These are phyloP conservation scores for Tetrapyrgos nigripes DNA, from an alignment of 1,284 basidiomycete genomes.

Conservation along the genomic window DNA sequence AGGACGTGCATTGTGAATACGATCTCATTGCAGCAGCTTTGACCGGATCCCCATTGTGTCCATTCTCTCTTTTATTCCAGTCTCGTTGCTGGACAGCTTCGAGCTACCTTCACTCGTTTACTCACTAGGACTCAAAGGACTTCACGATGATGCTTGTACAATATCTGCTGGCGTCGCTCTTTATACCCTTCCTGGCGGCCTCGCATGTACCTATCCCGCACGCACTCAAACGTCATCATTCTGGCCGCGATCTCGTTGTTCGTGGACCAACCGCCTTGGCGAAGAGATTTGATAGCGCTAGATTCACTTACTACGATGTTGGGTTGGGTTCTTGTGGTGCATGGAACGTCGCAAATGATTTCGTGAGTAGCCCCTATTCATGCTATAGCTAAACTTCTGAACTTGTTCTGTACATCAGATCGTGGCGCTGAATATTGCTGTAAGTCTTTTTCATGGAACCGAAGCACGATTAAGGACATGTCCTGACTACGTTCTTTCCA, in stretches of 20 bases:
- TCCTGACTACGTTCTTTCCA: conserved; percentile 24
- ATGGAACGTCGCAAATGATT: conserved; percentile 35
- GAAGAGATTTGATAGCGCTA: conserved; percentile 38
- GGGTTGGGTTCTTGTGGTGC: conserved; percentile 56
- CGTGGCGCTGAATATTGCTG: conserved; percentile 48
- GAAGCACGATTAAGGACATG: background rate
- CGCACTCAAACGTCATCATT: conserved; percentile 7
- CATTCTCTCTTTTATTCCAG: no score
- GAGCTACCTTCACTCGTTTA: conserved; percentile 5
- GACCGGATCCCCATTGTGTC: no score
- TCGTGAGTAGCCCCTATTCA: conserved; percentile 32
- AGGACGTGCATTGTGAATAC: no score
- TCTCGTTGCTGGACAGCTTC: conserved; percentile 7
- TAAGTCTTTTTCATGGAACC: conserved; percentile 29
- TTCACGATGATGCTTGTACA: conserved; percentile 3
- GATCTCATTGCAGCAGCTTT: no score
- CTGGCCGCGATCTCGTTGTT: conserved; percentile 1
- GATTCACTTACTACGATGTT: conserved; percentile 59
- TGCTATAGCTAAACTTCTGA: background rate
- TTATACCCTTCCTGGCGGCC: background rate
- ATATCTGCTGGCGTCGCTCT: conserved; percentile 3
- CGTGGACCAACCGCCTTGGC: conserved; percentile 24
- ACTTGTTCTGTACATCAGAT: conserved; percentile 36
- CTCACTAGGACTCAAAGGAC: background rate
- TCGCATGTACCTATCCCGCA: background rate